phyloP scores from a whole-genome alignment of 768 basidiomycete genomes.

The Kwoniella heveanensis region DNA sequence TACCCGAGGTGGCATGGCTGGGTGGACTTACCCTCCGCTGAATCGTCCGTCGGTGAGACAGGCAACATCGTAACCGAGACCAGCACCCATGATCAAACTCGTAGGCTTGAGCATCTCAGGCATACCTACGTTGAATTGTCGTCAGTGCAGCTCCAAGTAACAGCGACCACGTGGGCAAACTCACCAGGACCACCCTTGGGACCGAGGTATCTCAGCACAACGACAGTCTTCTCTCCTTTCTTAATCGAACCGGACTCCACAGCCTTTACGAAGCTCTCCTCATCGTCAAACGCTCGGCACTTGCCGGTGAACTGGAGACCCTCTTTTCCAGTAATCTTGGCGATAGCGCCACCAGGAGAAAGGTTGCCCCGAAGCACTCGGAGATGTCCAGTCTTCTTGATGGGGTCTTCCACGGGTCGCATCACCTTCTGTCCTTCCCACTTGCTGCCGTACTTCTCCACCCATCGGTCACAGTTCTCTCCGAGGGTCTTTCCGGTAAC shows the following conservation, averaged over 20 bases:
- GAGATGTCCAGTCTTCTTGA: constrained; percentile 84
- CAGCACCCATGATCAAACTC: constrained; percentile 97
- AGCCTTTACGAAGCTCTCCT: constrained; percentile 82
- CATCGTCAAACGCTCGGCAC: constrained; percentile 88
- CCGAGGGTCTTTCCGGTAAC: constrained; percentile 89
- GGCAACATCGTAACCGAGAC: constrained; percentile 91
- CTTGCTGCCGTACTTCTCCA: constrained; percentile 50
- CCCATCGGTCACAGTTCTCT: constrained; percentile 86
- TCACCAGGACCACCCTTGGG: constrained; percentile 93
- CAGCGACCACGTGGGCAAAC: constrained; percentile 37
- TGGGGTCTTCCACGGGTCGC: constrained; percentile 69
- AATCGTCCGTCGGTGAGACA: constrained; percentile 97
- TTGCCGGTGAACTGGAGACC: constrained; percentile 82
- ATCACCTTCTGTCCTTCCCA: constrained; percentile 81
- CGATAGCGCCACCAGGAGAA: constrained; percentile 81
- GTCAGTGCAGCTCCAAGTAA: background rate
- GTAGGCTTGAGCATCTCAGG: constrained; percentile 99
- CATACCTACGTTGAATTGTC: constrained; percentile 67
- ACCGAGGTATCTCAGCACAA: constrained; percentile 91
- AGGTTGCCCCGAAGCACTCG: constrained; percentile 79
- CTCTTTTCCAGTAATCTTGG: constrained; percentile 93
- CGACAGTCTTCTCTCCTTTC: constrained; percentile 94
- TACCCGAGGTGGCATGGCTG: too few relatives aligned
- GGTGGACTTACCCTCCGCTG: constrained; percentile 81
- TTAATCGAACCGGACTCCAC: constrained; percentile 86